These are phyloP conservation scores for Peniophora sp. DNA, from an alignment of 1,284 basidiomycete genomes.

Conservation along the genomic window DNA sequence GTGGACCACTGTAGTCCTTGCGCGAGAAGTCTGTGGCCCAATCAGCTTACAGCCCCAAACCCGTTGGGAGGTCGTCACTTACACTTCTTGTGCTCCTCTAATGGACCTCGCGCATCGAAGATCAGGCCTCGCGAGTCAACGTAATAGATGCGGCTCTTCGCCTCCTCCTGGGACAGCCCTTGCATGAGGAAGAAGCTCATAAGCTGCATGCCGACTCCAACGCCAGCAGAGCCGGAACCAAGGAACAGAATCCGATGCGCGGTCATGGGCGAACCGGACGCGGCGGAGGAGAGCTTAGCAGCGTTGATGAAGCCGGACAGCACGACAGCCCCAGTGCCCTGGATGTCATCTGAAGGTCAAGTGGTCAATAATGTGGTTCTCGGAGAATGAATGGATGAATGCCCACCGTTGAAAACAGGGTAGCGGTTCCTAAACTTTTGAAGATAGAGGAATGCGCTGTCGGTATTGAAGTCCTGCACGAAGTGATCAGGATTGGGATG, in stretches of 20 bases:
- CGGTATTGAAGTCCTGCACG: conserved; percentile 73
- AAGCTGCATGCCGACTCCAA: conserved; percentile 86
- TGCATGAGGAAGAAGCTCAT: conserved; percentile 83
- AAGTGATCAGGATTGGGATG: conserved; percentile 2
- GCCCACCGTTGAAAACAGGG: conserved; percentile 71
- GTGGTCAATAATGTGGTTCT: not conserved
- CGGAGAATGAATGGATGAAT: not conserved
- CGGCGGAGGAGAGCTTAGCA: conserved; percentile 68
- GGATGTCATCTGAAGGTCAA: conserved; percentile 9
- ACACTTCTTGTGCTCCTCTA: conserved; percentile 84
- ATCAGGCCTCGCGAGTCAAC: conserved; percentile 86
- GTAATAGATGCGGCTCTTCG: conserved; percentile 73
- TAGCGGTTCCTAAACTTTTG: conserved; percentile 67
- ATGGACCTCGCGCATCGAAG: conserved; percentile 58
- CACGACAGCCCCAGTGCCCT: conserved; percentile 85
- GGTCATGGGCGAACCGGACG: conserved; percentile 59
- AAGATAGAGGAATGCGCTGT: conserved; percentile 82
- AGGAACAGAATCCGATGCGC: conserved; percentile 89
- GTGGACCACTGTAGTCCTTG: conserved; percentile 68
- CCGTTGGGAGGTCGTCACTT: conserved; percentile 15
- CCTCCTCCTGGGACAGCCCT: conserved; percentile 72
- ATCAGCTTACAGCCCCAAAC: conserved; percentile 1
- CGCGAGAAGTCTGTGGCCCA: conserved; percentile 67
- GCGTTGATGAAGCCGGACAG: conserved; percentile 89
- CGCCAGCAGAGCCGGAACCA: conserved; percentile 83